Percentiles rank a stretch among this genome's conserved stretches.
Conservation (phyloP, 257 asterid species). For the Plantago ovata region DNA sequence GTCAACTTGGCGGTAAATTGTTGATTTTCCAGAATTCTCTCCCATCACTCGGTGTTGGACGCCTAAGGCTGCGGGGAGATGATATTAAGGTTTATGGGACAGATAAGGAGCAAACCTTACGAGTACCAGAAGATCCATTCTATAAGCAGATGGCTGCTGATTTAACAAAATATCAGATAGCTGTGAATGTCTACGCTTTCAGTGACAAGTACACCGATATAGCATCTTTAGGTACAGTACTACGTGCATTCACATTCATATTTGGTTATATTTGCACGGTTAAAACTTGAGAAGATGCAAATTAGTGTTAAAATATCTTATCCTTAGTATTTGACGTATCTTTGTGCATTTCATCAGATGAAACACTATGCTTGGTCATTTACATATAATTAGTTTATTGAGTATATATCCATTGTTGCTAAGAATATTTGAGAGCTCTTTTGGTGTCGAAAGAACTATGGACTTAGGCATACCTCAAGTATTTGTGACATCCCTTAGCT, state of each 20-base stretch:
- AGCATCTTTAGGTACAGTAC: conserved; percentile 79
- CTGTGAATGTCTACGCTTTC: conserved; percentile 88
- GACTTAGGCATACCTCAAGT: too few relatives aligned
- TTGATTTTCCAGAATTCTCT: conserved; percentile 85
- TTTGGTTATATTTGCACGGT: too few relatives aligned
- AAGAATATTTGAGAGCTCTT: too few relatives aligned
- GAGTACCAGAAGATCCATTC: conserved; percentile 94
- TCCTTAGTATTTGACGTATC: too few relatives aligned
- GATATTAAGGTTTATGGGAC: conserved; percentile 82
- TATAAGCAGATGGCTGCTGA: conserved; percentile 99
- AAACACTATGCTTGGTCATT: too few relatives aligned
- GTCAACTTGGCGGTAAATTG: conserved; percentile 95
- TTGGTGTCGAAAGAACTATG: too few relatives aligned
- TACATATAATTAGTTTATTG: too few relatives aligned
- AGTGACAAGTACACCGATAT: conserved; percentile 88
- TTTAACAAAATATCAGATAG: conserved; percentile 88
- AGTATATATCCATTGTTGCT: too few relatives aligned
- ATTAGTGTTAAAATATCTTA: too few relatives aligned
- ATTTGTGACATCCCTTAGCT: too few relatives aligned
- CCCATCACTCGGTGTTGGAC: conserved; percentile 97
- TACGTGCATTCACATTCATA: not conserved
- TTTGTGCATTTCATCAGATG: too few relatives aligned
- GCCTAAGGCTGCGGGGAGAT: conserved; percentile 88
- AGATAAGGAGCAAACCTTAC: conserved; percentile 80
- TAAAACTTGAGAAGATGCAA: too few relatives aligned